These are phyloP conservation scores for Fusarium musae DNA, from an alignment of 2,329 filamentous ascomycete genomes.

Conservation along the genomic window DNA sequence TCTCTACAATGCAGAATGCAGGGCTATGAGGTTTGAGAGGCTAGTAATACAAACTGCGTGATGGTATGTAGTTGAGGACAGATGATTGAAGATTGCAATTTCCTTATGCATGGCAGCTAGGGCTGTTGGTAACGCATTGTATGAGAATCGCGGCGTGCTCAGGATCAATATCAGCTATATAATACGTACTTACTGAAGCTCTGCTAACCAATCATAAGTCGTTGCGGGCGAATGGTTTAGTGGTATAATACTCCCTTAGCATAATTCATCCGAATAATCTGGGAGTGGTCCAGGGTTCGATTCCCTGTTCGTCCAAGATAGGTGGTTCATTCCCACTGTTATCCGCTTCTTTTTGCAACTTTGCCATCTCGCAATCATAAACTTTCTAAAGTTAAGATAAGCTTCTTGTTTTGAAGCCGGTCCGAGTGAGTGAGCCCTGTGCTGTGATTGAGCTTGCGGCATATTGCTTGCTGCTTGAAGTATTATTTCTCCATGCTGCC, in stretches of 20 bases:
- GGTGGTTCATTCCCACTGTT: conserved; percentile 10
- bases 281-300: conserved; percentile 31
- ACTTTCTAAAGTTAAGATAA: rapidly evolving
- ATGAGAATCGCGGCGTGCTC: rapidly evolving
- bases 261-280: not conserved
- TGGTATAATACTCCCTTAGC: conserved; percentile 29
- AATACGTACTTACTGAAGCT: rapidly evolving
- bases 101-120: too few relatives aligned
- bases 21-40: rapidly evolving
- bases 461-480: not conserved
- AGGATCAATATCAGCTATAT: rapidly evolving
- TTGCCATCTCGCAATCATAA: rapidly evolving
- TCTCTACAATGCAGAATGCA: rapidly evolving
- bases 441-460: rapidly evolving
- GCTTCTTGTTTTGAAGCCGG: rapidly evolving
- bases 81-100: not conserved
- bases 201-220: conserved; percentile 8
- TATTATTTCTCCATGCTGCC: rapidly evolving
- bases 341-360: conserved; percentile 8
- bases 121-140: too few relatives aligned
- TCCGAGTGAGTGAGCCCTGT: rapidly evolving
- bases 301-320: conserved; percentile 24
- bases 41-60: rapidly evolving
- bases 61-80: rapidly evolving
- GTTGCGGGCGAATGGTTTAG: conserved; percentile 17